Conservation (phyloP, 805 yeast genomes). For the Wickerhamiella spandovensis region DNA sequence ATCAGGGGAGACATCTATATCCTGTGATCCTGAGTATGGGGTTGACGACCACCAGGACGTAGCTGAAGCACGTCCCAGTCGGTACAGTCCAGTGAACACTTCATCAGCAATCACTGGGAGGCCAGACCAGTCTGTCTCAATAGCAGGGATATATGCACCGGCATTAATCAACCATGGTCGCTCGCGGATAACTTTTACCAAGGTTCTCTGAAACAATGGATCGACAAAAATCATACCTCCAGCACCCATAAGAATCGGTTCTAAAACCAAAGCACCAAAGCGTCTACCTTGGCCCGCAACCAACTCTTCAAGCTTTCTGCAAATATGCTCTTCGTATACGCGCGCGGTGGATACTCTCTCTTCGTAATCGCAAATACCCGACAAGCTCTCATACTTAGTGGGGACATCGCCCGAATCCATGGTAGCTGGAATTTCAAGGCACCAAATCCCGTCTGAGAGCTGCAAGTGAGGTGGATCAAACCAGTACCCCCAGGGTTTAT, state of each 20-base stretch:
- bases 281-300: neutral
- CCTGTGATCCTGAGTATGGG: neutral
- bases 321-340: neutral
- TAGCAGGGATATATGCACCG: neutral
- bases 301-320: neutral
- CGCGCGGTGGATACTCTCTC: neutral
- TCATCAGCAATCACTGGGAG: neutral
- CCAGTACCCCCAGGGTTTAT: neutral
- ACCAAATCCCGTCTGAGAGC: neutral
- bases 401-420: neutral
- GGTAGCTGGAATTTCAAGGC: neutral
- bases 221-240: neutral
- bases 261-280: neutral
- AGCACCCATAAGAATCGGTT: neutral
- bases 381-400: neutral
- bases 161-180: neutral
- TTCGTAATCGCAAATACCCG: neutral
- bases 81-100: neutral
- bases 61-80: neutral
- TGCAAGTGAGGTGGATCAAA: neutral
- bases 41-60: neutral
- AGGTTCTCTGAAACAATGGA: neutral
- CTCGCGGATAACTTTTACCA: neutral
- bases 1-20: neutral
- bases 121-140: neutral